Conservation (phyloP, 257 asterid genomes). For the Capsicum baccatum region DNA sequence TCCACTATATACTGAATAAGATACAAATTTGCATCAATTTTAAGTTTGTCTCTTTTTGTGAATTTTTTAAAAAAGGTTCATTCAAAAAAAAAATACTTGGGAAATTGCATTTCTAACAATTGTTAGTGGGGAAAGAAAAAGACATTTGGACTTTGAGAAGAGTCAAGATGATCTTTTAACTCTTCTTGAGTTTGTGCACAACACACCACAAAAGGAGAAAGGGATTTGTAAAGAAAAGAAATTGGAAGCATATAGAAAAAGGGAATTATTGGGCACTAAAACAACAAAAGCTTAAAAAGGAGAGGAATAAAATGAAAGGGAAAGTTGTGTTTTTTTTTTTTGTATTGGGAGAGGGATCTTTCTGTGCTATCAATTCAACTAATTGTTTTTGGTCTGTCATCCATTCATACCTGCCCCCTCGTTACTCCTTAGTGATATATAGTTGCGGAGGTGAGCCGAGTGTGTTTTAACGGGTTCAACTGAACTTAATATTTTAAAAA, state of each 20-base stretch:
- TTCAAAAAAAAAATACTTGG: conserved; percentile 16
- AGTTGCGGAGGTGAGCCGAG: background rate
- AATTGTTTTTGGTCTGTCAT: conserved; percentile 61
- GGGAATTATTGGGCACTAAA: conserved; percentile 17
- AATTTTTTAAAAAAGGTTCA: background rate
- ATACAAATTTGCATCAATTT: background rate
- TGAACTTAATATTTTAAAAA: background rate
- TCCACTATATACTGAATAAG: background rate
- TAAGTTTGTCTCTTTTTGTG: background rate
- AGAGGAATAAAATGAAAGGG: conserved; percentile 1
- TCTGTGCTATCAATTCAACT: conserved; percentile 55
- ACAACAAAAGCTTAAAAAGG: conserved; percentile 18
- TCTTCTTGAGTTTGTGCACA: conserved; percentile 49
- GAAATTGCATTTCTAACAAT: conserved; percentile 35
- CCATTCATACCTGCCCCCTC: conserved; percentile 45
- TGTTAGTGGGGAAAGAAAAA: conserved; percentile 53
- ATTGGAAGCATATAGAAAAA: conserved; percentile 30
- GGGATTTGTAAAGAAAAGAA: conserved; percentile 16
- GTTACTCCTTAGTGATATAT: background rate
- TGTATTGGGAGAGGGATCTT: conserved; percentile 46
- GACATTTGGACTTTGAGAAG: conserved; percentile 56
- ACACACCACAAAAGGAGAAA: conserved; percentile 37
- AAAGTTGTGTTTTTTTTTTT: background rate
- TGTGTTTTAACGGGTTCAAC: background rate
- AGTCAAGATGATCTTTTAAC: conserved; percentile 51